These are phyloP conservation scores for Cercospora sesami DNA, from an alignment of 2,329 filamentous ascomycete species.

Conservation along the genomic window DNA sequence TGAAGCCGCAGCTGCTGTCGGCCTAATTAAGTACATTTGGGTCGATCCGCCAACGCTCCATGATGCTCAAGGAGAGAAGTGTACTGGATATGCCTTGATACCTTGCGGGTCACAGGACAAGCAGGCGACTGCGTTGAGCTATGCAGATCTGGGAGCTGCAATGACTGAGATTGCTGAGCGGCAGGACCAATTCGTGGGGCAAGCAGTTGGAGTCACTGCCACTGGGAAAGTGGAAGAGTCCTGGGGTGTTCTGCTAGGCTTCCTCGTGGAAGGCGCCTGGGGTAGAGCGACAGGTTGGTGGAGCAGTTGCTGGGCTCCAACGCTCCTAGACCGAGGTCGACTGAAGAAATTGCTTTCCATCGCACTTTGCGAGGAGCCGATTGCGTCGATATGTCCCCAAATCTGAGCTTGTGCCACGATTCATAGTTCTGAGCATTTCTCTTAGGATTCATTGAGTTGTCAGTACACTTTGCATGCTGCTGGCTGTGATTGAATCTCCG, in stretches of 20 bases:
- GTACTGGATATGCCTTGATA: background rate
- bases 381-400: background rate
- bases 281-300: background rate
- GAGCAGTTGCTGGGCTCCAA: background rate
- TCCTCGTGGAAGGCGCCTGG: background rate
- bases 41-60: background rate
- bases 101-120: background rate
- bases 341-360: background rate
- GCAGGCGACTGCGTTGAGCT: background rate
- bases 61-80: background rate
- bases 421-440: background rate
- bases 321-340: background rate
- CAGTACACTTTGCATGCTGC: background rate
- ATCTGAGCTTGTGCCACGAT: background rate
- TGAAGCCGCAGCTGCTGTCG: background rate
- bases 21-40: background rate
- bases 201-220: background rate
- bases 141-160: background rate
- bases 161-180: background rate
- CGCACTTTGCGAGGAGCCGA: background rate
- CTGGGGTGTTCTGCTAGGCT: background rate
- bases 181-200: background rate
- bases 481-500: background rate
- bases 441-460: background rate
- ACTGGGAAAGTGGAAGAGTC: background rate